Evolutionary conservation across 192 early-diverging fungal genomes (phyloP).

Genomic region (Umbelopsis sp.): DNA sequence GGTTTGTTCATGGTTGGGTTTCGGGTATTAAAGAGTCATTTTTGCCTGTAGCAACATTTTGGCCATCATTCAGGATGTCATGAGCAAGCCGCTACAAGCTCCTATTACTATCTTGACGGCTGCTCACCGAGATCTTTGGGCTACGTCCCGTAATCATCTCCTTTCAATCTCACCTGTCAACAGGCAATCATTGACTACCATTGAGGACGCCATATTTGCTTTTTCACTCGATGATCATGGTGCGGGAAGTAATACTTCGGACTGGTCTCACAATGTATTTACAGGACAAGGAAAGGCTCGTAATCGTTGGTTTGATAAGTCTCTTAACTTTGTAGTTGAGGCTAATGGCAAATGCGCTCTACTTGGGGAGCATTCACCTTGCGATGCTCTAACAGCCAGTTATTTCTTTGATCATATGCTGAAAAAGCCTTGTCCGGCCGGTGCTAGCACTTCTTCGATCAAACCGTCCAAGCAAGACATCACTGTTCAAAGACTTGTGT

Average conservation of each 20-base stretch:
- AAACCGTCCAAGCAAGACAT: not conserved
- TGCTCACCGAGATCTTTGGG: conserved; percentile 85
- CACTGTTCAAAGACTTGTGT: not conserved
- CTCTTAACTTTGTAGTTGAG: conserved; percentile 85
- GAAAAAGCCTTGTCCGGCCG: conserved; percentile 10
- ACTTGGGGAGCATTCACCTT: conserved; percentile 58
- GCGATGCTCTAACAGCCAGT: conserved; percentile 30
- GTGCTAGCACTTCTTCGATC: not conserved
- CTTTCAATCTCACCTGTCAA: conserved; percentile 62
- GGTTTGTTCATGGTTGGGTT: not conserved
- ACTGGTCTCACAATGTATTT: conserved; percentile 51
- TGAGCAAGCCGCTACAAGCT: conserved; percentile 44
- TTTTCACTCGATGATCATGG: conserved; percentile 75
- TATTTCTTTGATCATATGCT: conserved; percentile 30
- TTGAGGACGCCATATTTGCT: conserved; percentile 78
- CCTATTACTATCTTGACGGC: conserved; percentile 73
- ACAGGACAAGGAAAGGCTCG: conserved; percentile 57
- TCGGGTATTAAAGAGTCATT: not conserved
- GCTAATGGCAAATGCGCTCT: conserved; percentile 69
- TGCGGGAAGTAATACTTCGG: conserved; percentile 35
- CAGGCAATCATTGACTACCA: conserved; percentile 56
- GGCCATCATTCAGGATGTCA: conserved; percentile 57
- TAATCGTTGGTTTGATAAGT: conserved; percentile 98
- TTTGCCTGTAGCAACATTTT: conserved; percentile 57
- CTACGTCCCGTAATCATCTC: conserved; percentile 69